Percentiles rank a stretch among this genome's conserved stretches.
Conservation (phyloP, 352 stramenopile species). For the Globisporangium yorkense region DNA sequence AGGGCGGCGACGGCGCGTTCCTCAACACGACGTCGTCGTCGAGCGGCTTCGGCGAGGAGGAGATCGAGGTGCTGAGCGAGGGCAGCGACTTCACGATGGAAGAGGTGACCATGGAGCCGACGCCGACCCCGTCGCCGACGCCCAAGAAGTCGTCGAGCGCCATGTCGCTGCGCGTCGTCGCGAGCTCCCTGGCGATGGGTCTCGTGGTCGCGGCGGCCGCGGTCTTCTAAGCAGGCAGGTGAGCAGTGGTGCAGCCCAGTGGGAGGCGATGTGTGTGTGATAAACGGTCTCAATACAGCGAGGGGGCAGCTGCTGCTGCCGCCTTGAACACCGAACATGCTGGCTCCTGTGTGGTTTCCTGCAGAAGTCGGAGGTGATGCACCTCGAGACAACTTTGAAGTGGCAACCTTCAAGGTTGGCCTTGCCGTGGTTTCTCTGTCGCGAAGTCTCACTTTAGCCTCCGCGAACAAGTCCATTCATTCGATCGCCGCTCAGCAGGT, state of each 20-base stretch:
- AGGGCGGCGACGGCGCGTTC: constrained; percentile 3
- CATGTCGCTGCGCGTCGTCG: background rate
- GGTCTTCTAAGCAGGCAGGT: background rate
- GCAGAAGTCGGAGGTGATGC: too few relatives aligned
- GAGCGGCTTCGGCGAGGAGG: constrained; percentile 3
- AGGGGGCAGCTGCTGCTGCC: background rate
- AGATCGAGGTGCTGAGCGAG: constrained; percentile 1
- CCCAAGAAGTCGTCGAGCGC: background rate
- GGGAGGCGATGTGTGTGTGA: background rate
- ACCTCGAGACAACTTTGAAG: too few relatives aligned
- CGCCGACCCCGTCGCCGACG: background rate
- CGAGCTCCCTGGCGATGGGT: background rate
- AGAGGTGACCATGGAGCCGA: background rate
- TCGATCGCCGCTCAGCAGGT: background rate
- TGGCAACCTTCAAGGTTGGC: too few relatives aligned
- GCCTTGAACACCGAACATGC: too few relatives aligned
- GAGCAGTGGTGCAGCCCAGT: background rate
- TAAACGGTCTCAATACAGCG: background rate
- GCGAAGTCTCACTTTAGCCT: background rate
- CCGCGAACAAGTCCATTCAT: background rate
- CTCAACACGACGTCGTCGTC: constrained; percentile 3
- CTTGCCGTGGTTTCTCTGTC: too few relatives aligned
- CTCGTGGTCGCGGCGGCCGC: background rate
- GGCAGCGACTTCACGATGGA: constrained; percentile 3
- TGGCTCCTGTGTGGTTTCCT: too few relatives aligned